Evolutionary conservation across 208 protist genomes (phyloP).

Genomic region (Endotrypanum monterogeii): DNA sequence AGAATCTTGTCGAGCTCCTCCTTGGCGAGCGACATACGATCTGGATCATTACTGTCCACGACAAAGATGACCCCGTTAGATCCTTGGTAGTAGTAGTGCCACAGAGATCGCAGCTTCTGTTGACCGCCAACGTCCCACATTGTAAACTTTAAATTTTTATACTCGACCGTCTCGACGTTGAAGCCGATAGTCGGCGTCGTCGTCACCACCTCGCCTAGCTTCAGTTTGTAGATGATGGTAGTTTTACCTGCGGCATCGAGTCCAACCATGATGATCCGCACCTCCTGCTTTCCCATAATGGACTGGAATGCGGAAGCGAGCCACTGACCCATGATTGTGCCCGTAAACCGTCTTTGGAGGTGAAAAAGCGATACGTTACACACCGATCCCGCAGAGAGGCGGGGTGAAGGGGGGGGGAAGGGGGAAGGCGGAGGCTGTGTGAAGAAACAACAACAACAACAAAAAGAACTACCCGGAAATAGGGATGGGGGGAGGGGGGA

Average conservation of each 20-base stretch:
- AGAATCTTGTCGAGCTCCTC: slow-evolving; percentile 97
- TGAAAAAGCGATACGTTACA: too few species aligned
- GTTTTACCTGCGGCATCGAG: slow-evolving; percentile 98
- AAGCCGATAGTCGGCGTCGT: slow-evolving; percentile 98
- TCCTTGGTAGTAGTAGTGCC: slow-evolving; percentile 97
- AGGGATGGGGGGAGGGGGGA: not conserved
- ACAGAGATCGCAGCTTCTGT: slow-evolving; percentile 95
- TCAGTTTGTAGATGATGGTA: slow-evolving; percentile 98
- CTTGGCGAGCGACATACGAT: slow-evolving; percentile 89
- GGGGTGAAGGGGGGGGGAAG: not conserved
- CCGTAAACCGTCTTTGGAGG: too few species aligned
- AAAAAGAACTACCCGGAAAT: not conserved
- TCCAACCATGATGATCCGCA: slow-evolving; percentile 97
- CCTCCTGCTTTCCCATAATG: slow-evolving; percentile 96
- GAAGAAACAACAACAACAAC: too few species aligned
- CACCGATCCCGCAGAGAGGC: too few species aligned
- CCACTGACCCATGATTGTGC: slow-evolving; percentile 35
- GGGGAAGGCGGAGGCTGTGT: not conserved
- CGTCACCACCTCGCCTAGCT: slow-evolving; percentile 95
- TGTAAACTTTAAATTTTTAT: slow-evolving; percentile 97
- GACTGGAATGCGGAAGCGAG: slow-evolving; percentile 55
- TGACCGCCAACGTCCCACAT: slow-evolving; percentile 97
- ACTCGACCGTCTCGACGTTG: slow-evolving; percentile 97
- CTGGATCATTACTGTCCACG: slow-evolving; percentile 96
- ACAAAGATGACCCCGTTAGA: slow-evolving; percentile 98